Evolutionary conservation across 305 asterid genomes (phyloP).

Genomic region (Andrographis paniculata): DNA sequence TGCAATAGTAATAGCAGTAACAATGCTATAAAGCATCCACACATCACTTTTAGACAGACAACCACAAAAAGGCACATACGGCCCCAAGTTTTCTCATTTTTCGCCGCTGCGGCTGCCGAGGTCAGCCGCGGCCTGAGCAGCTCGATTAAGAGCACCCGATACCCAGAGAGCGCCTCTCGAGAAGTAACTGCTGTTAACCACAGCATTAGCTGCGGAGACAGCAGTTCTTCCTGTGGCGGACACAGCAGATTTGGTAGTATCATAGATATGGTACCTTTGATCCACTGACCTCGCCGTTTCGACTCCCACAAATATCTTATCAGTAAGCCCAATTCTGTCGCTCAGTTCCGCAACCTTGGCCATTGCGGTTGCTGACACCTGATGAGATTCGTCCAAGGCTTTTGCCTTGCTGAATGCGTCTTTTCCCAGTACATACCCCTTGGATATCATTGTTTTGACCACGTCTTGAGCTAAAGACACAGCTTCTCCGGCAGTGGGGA

Average conservation of each 20-base stretch:
- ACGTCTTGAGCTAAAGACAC: constrained; percentile 77
- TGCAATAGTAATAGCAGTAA: no score
- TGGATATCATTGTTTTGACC: constrained; percentile 67
- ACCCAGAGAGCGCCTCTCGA: constrained; percentile 80
- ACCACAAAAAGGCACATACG: neutral
- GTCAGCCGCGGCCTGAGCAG: constrained; percentile 78
- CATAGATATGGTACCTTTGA: constrained; percentile 50
- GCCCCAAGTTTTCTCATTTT: constrained; percentile 16
- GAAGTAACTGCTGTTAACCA: constrained; percentile 66
- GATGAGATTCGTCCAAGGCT: constrained; percentile 83
- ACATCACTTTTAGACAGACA: no score
- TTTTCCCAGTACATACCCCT: constrained; percentile 74
- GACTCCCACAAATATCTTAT: constrained; percentile 67
- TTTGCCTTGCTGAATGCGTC: constrained; percentile 77
- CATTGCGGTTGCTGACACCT: constrained; percentile 77
- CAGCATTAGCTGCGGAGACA: constrained; percentile 64
- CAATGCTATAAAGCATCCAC: no score
- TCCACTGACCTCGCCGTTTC: constrained; percentile 61
- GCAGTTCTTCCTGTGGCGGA: constrained; percentile 79
- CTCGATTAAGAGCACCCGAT: constrained; percentile 67
- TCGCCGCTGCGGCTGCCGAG: constrained; percentile 45
- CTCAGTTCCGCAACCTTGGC: constrained; percentile 82
- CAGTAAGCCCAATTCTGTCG: constrained; percentile 65
- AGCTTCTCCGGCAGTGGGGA: constrained; percentile 83
- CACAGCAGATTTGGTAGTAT: constrained; percentile 60